phyloP scores from a whole-genome alignment of 257 asterid species.

The Petunia secreta region DNA sequence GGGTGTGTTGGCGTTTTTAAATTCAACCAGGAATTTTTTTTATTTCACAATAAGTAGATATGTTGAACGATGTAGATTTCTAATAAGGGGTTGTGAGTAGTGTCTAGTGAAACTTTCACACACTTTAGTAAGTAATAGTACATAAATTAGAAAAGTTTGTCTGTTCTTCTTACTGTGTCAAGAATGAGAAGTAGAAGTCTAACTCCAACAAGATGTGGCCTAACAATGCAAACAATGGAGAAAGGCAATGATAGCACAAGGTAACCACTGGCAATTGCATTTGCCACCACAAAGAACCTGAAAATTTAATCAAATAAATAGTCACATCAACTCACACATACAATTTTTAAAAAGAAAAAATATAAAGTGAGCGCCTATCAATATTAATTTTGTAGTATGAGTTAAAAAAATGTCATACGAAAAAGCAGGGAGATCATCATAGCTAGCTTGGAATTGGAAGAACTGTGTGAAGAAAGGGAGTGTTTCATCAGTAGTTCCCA shows the following conservation, averaged over 20 bases:
- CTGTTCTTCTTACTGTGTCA: conserved; percentile 51
- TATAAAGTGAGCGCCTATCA: too few relatives aligned
- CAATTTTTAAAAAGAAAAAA: too few relatives aligned
- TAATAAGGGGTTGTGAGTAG: too few relatives aligned
- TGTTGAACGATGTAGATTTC: too few relatives aligned
- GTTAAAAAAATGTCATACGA: conserved; percentile 41
- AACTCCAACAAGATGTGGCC: conserved; percentile 58
- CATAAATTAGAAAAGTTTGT: background rate
- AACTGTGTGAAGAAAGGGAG: conserved; percentile 86
- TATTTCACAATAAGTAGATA: too few relatives aligned
- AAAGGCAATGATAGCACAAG: conserved; percentile 80
- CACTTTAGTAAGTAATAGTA: too few relatives aligned
- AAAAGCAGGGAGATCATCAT: conserved; percentile 81
- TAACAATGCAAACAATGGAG: conserved; percentile 79
- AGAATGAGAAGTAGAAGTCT: conserved; percentile 72
- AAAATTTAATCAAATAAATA: background rate
- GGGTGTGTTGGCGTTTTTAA: too few relatives aligned
- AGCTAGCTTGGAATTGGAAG: conserved; percentile 84
- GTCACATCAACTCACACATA: too few relatives aligned
- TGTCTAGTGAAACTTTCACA: too few relatives aligned
- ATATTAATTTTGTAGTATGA: too few relatives aligned
- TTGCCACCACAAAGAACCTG: conserved; percentile 78
- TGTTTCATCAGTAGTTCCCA: conserved; percentile 83
- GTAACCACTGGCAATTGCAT: conserved; percentile 74
- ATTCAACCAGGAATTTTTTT: too few relatives aligned